A percentile compares a stretch with the other conserved stretches of the same genome.
Conservation (phyloP, 192 early-diverging fungal genomes). For the Coemansia sp. region DNA sequence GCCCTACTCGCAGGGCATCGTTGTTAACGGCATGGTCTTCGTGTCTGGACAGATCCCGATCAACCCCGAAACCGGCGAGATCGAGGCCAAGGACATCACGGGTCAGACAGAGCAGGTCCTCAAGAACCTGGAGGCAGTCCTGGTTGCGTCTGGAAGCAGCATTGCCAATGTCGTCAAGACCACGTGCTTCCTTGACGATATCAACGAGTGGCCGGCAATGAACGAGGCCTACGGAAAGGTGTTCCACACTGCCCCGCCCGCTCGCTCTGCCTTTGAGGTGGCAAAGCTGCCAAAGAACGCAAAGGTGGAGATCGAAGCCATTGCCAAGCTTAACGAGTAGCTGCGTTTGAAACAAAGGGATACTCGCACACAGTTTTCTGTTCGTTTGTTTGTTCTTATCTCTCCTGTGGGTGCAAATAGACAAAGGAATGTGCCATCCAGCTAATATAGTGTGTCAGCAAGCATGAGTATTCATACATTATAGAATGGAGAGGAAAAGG, state of each 20-base stretch:
- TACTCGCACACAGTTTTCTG: too few relatives aligned
- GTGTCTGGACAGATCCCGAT: slow-evolving; percentile 78
- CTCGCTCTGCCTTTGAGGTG: slow-evolving; percentile 83
- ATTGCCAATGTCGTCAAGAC: slow-evolving; percentile 93
- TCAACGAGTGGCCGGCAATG: slow-evolving; percentile 88
- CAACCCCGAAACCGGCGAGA: slow-evolving; percentile 74
- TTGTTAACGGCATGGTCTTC: slow-evolving; percentile 81
- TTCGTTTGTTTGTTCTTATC: too few relatives aligned
- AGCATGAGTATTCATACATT: too few relatives aligned
- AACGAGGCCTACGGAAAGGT: slow-evolving; percentile 87
- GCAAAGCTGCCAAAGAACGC: slow-evolving; percentile 90
- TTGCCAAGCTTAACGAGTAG: slow-evolving; percentile 65
- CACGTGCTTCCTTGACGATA: slow-evolving; percentile 91
- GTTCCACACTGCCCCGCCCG: slow-evolving; percentile 67
- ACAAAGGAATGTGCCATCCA: too few relatives aligned
- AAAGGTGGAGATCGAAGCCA: slow-evolving; percentile 90
- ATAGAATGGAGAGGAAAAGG: too few relatives aligned
- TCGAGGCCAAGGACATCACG: slow-evolving; percentile 69
- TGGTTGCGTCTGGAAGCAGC: slow-evolving; percentile 76
- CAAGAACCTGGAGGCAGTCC: slow-evolving; percentile 82
- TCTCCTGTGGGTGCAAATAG: too few relatives aligned
- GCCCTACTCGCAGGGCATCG: slow-evolving; percentile 81
- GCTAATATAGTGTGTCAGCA: too few relatives aligned
- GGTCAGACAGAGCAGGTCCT: slow-evolving; percentile 77
- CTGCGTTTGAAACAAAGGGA: too few relatives aligned